These are phyloP conservation scores for Aspergillus cejpii DNA, from an alignment of 2,329 filamentous ascomycete genomes.

Conservation along the genomic window DNA sequence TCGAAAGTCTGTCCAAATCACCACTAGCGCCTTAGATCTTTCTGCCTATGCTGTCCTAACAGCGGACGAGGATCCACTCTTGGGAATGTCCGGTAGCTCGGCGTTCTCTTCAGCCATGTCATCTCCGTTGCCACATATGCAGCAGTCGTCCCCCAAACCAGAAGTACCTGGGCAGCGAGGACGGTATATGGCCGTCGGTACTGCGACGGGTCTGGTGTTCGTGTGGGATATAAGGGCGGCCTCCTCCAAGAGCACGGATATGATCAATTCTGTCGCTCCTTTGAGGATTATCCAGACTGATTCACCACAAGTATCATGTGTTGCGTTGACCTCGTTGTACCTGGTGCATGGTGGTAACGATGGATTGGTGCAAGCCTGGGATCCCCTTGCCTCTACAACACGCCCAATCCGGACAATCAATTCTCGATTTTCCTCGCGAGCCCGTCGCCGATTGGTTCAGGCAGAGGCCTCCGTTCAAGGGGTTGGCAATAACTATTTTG, in stretches of 20 bases:
- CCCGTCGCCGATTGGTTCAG: constrained; percentile 66
- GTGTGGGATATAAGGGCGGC: constrained; percentile 78
- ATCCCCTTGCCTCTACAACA: constrained; percentile 74
- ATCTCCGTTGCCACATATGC: constrained; percentile 48
- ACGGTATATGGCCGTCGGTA: constrained; percentile 74
- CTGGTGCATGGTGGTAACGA: constrained; percentile 91
- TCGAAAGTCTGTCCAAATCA: constrained; percentile 56
- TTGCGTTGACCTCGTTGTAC: constrained; percentile 79
- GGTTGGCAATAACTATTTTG: constrained; percentile 67
- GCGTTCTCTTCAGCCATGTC: constrained; percentile 49
- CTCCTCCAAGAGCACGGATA: constrained; percentile 48
- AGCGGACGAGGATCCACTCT: constrained; percentile 68
- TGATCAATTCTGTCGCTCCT: constrained; percentile 58
- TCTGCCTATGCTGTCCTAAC: constrained; percentile 68
- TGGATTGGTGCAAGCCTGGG: constrained; percentile 93
- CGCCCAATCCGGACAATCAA: constrained; percentile 81
- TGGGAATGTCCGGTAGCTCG: constrained; percentile 52
- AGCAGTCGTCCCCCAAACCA: constrained; percentile 34
- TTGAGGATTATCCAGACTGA: constrained; percentile 82
- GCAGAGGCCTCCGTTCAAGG: constrained; percentile 61
- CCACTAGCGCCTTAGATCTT: constrained; percentile 63
- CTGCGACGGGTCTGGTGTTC: constrained; percentile 66
- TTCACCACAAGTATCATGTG: constrained; percentile 74
- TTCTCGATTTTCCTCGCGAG: constrained; percentile 72
- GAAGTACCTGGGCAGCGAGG: constrained; percentile 81